Evolutionary conservation across 2,329 filamentous ascomycete species (phyloP), one percentile per base, ranked within the genome.

Genomic region (Aspergillus felis): DNA sequence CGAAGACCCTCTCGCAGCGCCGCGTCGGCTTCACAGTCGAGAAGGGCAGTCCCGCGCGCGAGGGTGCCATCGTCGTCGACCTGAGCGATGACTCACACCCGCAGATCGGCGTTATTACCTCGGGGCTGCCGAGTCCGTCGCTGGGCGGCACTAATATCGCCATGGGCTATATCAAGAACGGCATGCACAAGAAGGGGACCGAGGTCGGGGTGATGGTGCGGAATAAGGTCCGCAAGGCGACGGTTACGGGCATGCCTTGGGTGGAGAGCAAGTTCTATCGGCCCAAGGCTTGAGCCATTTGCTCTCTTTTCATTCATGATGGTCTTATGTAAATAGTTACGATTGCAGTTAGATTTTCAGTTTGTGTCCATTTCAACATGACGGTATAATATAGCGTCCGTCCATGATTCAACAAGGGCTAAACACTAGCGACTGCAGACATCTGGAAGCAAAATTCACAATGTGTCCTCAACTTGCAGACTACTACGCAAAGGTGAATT

Each of bases 91-190:
- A 84, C 5, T 86, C 85, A 32, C 77, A 71, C 44, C 72, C 88
- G 65, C 84, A 84, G 65, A 82, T 97, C 55, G 94, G 94, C 14
- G 82, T 80, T 38, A 82, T 99, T 61, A 99, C 94, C 4, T 96
- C 91, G 65, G 94, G 94, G 17, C 90, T 91, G 64, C 94, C 94
- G 0, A 92, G 89, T 70, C 94, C 94, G 2, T 90, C 88, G 0
- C 78, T 97, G 50, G 87, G 87, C 62, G 77, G 77, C 3, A 89
- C 89, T 80, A 97, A 97, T 74, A 93, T 99, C 61, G 92, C 93
- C 56, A 99, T 99, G 94, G 94, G 88, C 0, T 96, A 96, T 71
- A 81, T 97, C 70, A 85, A 86, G 75, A 86, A 90, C 61, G 91
- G 91, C 0, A 77, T 87, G 71, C 91, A 96, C 74, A 95, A 95